A percentile compares a stretch with the other conserved stretches of the same genome.
Conservation (phyloP, 495 filamentous ascomycete genomes). For the Daldinia vernicosa region DNA sequence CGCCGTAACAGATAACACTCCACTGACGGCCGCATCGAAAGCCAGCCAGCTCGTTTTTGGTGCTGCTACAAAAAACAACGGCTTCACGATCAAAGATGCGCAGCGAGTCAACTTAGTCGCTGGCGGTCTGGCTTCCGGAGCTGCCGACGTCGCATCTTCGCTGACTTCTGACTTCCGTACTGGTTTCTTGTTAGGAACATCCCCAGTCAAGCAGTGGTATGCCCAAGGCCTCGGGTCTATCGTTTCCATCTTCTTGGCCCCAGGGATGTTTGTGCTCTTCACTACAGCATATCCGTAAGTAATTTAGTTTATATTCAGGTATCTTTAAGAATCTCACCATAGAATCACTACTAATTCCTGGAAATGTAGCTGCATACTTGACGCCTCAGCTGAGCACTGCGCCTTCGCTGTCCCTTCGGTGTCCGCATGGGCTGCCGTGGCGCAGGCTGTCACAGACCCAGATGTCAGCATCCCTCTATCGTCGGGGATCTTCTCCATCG, state of each 20-base stretch:
- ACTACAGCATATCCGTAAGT: constrained; percentile 65
- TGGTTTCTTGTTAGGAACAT: constrained; percentile 69
- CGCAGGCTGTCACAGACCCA: constrained; percentile 69
- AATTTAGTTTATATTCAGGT: neutral
- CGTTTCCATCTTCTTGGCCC: constrained; percentile 68
- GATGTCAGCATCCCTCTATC: constrained; percentile 63
- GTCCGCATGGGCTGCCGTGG: constrained; percentile 70
- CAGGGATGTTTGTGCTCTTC: constrained; percentile 71
- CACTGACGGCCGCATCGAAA: constrained; percentile 71
- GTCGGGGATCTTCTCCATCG: constrained; percentile 65
- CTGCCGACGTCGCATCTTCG: constrained; percentile 61
- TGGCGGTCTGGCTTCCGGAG: constrained; percentile 66
- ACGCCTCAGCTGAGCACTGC: constrained; percentile 54
- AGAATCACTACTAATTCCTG: neutral
- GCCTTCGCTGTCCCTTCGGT: constrained; percentile 69
- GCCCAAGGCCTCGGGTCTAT: constrained; percentile 69
- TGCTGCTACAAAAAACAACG: constrained; percentile 63
- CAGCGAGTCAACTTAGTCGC: constrained; percentile 72
- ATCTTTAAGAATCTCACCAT: neutral
- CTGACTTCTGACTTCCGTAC: constrained; percentile 69
- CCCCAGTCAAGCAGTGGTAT: constrained; percentile 70
- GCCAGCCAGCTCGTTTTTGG: constrained; percentile 74
- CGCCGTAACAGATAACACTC: constrained; percentile 69
- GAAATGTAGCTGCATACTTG: constrained; percentile 58
- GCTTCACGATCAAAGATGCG: constrained; percentile 56